Base-by-base conservation (phyloP, 140 eudicot species). In the Flaveria floridana region DNA sequence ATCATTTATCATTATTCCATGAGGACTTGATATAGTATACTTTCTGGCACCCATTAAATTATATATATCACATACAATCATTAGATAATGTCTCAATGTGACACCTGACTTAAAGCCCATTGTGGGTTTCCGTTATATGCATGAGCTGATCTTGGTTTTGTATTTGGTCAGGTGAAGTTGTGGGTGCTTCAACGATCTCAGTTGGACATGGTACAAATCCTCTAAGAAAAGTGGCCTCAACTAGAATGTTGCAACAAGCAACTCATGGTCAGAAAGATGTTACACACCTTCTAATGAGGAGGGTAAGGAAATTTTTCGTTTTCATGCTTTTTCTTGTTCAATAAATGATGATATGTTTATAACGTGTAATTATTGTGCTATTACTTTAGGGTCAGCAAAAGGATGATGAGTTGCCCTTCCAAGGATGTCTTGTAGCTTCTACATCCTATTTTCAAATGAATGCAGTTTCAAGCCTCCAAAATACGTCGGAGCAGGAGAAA, bases 131-230 rank as follows among this genome's bases (percentile, higher is more conserved):
- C 1, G 2, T 47, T 51, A 6, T 51, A 13, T 70, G 48, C 69
- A n/a, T 37, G 46, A 55, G 23, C 71, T 81, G 28, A 67, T 73
- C 70, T 72, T 48, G 3, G 73, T 75, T 26, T 66, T 76, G 11
- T 63, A 57, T 72, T 83, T 65, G 70, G 76, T 65, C 82, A 95
- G 99, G 99, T 75, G 99, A 95, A 85, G 99, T 95, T 55, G 95
- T 95, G 71, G 97, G 99, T 72, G 92, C 99, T 57, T 82, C 96
- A 14, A 91, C 96, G 13, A 82, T 95, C 83, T 78, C 96, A 13
- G 90, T 91, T 64, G 97, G 99, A 65, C 95, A 87, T 65, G 92
- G 96, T 64, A 79, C 82, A 62, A 84, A 76, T 74, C 64, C 83
- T 69, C 78, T 95, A 74, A 85, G 81, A 79, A 95, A 95, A 81